Base-by-base conservation (phyloP, 768 basidiomycete genomes). In the Candolleomyces eurysporus region DNA sequence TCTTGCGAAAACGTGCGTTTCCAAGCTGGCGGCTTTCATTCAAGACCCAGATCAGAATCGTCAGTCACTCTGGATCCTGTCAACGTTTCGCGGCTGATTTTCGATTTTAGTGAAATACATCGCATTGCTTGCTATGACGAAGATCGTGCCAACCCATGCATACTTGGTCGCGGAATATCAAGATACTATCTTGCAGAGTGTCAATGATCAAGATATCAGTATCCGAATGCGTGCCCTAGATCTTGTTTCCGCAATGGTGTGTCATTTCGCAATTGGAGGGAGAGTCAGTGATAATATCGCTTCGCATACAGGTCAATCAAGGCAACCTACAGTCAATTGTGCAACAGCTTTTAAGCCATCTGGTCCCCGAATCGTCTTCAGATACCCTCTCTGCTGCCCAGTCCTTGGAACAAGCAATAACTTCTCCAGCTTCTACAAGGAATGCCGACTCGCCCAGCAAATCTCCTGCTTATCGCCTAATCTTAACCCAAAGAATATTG, bases 201-300 rank as follows among this genome's bases (percentile, higher is more conserved):
- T 98, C 56, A 90, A 92, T 66, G 96, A 98, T 68, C 85, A 90
- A 62, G 97, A 99, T 72, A 88, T 98, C 58, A 96, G 93, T 61
- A 98, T 99, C 61, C 86, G 97, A 16, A 92, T 98, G 90, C 84
- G 97, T 59, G 95, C 96, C 1, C 83, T 99, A 26, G 97, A 98
- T 68, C 82, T 99, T 4, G 84, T 98, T 30, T 91, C 93, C 22
- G 92, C 92, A 5, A 96, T 99, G 90, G 96, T 94, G 69, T 66
- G 80, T 67, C 5, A 21, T 39, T 36, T 5, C 55, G 60, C 9
- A 46, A 52, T 19, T 32, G 58, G 58, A n/a, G n/a, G n/a, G n/a
- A 42, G 48, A 48, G 40, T 46, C 48, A 13, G 19, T 21, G 55
- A 60, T 32, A n/a, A 39, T 52, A 17, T 36, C 39, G 45, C 26